Conservation (phyloP, 495 filamentous ascomycete genomes). For the Talaromyces thailandensis region DNA sequence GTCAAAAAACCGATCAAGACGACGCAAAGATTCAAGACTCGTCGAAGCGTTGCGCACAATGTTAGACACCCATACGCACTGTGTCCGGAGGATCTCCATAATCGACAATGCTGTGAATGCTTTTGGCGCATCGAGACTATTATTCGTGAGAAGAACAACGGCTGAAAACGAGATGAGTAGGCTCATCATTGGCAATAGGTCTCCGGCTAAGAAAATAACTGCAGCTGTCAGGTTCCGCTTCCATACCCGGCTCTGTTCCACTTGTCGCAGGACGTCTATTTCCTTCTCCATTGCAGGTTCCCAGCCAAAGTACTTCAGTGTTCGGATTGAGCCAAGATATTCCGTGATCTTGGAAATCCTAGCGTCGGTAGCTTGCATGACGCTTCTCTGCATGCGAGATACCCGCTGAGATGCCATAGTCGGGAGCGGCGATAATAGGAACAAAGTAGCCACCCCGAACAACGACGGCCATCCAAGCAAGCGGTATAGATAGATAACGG, state of each 20-base stretch:
- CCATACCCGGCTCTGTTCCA: conserved; percentile 42
- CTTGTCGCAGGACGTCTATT: conserved; percentile 27
- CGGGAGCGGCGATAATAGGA: conserved; percentile 29
- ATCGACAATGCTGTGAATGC: conserved; percentile 40
- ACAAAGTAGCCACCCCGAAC: conserved; percentile 29
- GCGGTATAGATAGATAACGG: conserved; percentile 31
- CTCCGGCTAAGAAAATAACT: conserved; percentile 17
- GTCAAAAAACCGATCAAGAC: conserved; percentile 36
- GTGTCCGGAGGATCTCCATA: conserved; percentile 31
- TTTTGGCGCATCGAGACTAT: conserved; percentile 33
- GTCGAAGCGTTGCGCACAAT: conserved; percentile 28
- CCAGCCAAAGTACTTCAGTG: conserved; percentile 46
- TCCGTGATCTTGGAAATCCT: conserved; percentile 41
- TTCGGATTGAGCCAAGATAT: conserved; percentile 37
- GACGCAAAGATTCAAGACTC: conserved; percentile 33
- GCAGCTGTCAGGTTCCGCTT: conserved; percentile 29
- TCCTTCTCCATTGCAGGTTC: conserved; percentile 33
- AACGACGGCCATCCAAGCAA: conserved; percentile 38
- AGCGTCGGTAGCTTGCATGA: conserved; percentile 39
- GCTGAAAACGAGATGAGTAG: conserved; percentile 35
- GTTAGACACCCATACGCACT: conserved; percentile 29
- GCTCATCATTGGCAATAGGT: conserved; percentile 30
- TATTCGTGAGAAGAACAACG: conserved; percentile 30
- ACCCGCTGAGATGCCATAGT: conserved; percentile 25
- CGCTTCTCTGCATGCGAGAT: conserved; percentile 27